Percentiles rank a stretch among this genome's conserved stretches.
These are phyloP conservation scores for Colletotrichum viniferum DNA, from an alignment of 2,329 filamentous ascomycete species.

Conservation along the genomic window DNA sequence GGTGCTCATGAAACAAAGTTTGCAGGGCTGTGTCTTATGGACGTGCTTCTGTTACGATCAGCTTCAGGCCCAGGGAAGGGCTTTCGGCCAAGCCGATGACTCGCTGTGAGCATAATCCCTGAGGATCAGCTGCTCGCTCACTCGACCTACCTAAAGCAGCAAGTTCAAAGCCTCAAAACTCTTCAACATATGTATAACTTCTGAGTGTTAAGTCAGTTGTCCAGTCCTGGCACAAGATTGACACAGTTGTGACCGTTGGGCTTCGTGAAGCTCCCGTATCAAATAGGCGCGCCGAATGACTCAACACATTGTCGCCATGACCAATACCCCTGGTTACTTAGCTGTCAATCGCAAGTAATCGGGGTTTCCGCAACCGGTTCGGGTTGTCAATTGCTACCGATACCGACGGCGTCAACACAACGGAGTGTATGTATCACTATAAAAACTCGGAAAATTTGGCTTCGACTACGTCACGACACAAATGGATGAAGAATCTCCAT, in stretches of 20 bases:
- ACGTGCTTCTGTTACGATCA: background rate
- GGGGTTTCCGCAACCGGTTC: background rate
- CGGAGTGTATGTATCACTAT: background rate
- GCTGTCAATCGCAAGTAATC: background rate
- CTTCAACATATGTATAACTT: accelerated
- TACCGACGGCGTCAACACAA: background rate
- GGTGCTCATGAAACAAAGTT: background rate
- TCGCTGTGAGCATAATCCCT: background rate
- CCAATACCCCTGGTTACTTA: background rate
- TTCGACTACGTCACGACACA: background rate
- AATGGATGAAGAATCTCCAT: background rate
- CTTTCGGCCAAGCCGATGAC: background rate
- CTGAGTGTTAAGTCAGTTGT: background rate
- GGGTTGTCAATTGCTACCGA: background rate
- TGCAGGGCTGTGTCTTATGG: background rate
- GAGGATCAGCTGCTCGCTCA: accelerated
- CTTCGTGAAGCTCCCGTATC: accelerated
- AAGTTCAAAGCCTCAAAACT: background rate
- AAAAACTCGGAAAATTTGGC: background rate
- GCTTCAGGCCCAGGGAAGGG: background rate
- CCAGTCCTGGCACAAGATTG: background rate
- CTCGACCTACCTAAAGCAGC: background rate
- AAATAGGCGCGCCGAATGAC: background rate
- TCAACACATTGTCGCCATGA: background rate
- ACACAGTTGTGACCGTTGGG: background rate